Conservation (phyloP, 768 basidiomycete genomes). For the Lentinus tigrinus region DNA sequence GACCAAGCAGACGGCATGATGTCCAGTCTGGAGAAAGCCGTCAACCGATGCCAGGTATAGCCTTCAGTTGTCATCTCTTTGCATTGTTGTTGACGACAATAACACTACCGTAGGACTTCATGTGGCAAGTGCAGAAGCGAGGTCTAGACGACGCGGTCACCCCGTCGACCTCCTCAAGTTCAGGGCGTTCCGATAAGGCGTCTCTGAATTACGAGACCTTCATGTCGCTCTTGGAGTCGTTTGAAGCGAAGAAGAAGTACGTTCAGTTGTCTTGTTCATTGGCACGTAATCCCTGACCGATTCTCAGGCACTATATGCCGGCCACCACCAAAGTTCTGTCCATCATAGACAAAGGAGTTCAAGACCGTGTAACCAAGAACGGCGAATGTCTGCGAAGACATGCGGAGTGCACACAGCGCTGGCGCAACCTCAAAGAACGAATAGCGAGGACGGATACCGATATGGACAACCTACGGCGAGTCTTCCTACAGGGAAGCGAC, state of each 20-base stretch:
- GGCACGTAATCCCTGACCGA: background rate
- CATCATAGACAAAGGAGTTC: constrained; percentile 92
- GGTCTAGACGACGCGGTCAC: constrained; percentile 45
- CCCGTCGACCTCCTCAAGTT: constrained; percentile 42
- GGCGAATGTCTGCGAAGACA: constrained; percentile 91
- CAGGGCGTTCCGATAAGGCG: constrained; percentile 49
- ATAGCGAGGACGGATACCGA: constrained; percentile 80
- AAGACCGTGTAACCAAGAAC: constrained; percentile 93
- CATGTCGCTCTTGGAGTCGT: constrained; percentile 67
- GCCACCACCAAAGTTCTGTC: constrained; percentile 89
- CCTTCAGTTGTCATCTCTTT: background rate
- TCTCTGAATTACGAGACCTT: constrained; percentile 62
- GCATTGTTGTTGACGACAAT: background rate
- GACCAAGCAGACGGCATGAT: constrained; percentile 99
- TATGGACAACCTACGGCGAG: constrained; percentile 69
- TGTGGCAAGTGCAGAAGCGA: constrained; percentile 73
- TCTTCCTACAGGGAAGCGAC: constrained; percentile 49
- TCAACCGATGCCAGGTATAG: constrained; percentile 83
- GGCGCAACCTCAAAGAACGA: constrained; percentile 77
- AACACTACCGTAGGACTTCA: constrained; percentile 56
- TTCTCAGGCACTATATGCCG: constrained; percentile 85
- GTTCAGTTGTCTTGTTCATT: constrained; percentile 18
- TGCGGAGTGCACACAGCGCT: constrained; percentile 84
- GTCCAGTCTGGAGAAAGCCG: constrained; percentile 90
- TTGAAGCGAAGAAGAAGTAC: constrained; percentile 87